phyloP scores from a whole-genome alignment of 176 grass and related monocot genomes.

The Eragrostis nindensis region DNA sequence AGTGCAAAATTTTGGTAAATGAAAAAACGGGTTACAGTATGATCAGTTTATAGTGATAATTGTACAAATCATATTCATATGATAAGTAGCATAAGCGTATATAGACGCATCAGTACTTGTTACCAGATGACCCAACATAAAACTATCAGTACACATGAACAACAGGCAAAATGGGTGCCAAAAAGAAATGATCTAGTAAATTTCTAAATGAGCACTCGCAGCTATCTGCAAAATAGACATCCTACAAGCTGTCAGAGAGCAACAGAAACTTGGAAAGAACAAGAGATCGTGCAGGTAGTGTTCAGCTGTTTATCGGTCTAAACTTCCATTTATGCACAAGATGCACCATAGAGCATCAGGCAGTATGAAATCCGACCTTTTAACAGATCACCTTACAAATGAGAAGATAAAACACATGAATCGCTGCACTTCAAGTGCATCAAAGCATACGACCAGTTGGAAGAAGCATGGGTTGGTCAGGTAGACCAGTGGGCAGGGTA shows the following conservation, averaged over 20 bases:
- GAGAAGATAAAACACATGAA: background rate
- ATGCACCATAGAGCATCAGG: background rate
- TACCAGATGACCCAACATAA: background rate
- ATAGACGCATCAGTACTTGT: background rate
- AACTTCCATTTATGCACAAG: background rate
- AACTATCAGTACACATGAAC: too few relatives aligned
- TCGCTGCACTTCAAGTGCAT: too few relatives aligned
- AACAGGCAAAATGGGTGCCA: too few relatives aligned
- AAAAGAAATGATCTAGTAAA: too few relatives aligned
- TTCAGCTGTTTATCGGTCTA: background rate
- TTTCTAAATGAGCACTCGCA: background rate
- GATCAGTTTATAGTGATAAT: too few relatives aligned
- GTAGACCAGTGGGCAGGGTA: background rate
- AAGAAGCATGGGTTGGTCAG: background rate
- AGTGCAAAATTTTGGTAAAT: background rate
- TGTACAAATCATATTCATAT: background rate
- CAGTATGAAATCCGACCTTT: background rate
- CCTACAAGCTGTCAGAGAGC: background rate
- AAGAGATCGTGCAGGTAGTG: background rate
- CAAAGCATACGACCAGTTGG: background rate
- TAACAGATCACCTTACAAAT: background rate
- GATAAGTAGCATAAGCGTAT: conserved; percentile 2
- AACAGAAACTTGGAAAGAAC: background rate
- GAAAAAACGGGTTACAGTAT: background rate
- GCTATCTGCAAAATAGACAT: background rate